These are phyloP conservation scores for Penicillium cosmopolitanum DNA, from an alignment of 495 filamentous ascomycete species.

Conservation along the genomic window DNA sequence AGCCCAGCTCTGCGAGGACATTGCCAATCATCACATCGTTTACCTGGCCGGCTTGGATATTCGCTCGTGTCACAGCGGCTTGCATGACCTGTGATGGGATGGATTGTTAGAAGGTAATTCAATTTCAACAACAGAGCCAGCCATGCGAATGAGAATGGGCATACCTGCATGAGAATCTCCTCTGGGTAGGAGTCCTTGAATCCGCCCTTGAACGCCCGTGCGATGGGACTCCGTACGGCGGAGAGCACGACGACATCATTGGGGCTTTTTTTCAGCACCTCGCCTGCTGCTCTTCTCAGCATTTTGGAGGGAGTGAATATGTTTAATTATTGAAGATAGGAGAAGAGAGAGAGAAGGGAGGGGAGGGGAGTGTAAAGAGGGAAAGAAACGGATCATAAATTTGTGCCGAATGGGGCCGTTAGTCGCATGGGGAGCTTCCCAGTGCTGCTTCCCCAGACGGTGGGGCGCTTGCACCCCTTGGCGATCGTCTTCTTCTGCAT, in stretches of 20 bases:
- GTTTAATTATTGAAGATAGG: background rate
- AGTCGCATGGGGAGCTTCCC: background rate
- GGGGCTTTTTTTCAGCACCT: constrained; percentile 41
- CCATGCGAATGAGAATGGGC: background rate
- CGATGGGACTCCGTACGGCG: constrained; percentile 71
- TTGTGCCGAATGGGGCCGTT: background rate
- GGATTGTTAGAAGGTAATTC: background rate
- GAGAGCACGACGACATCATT: constrained; percentile 90
- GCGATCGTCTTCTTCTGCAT: constrained; percentile 1
- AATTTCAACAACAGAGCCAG: too few relatives aligned
- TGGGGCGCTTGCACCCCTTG: background rate
- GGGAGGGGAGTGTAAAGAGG: background rate
- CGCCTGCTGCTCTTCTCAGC: constrained; percentile 22
- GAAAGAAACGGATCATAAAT: background rate
- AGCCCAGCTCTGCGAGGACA: constrained; percentile 79
- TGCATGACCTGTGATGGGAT: constrained; percentile 25
- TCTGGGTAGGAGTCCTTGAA: constrained; percentile 88
- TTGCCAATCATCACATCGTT: constrained; percentile 79
- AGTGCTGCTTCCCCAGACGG: background rate
- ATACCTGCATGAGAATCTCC: constrained; percentile 69
- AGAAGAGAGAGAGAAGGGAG: background rate
- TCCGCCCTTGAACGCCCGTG: constrained; percentile 74
- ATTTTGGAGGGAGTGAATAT: constrained; percentile 12
- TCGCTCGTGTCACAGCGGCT: constrained; percentile 57
- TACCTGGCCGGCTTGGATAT: constrained; percentile 53